Evolutionary conservation across 192 early-diverging fungal species (phyloP).

Genomic region (Coemansia erecta): DNA sequence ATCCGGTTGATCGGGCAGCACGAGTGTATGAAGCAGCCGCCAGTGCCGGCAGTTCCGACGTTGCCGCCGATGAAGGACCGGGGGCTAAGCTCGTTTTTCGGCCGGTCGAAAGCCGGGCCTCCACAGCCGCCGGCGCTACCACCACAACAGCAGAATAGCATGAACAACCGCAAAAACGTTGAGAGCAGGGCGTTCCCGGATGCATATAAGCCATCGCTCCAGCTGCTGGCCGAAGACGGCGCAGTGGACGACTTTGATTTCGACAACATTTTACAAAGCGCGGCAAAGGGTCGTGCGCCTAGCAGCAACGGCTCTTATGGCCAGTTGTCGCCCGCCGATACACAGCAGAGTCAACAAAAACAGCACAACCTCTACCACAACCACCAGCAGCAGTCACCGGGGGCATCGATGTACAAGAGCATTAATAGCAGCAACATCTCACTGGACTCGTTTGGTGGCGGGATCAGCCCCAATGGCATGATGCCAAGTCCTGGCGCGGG

Average conservation of each 20-base stretch:
- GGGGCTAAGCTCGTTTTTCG: constrained; percentile 44
- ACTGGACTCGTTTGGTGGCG: constrained; percentile 19
- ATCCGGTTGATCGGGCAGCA: constrained; percentile 48
- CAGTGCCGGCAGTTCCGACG: constrained; percentile 21
- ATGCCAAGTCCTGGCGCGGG: background rate
- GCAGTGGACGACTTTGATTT: constrained; percentile 45
- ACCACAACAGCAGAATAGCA: background rate
- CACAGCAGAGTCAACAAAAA: background rate
- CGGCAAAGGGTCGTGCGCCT: constrained; percentile 9
- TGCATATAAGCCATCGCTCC: constrained; percentile 43
- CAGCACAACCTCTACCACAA: background rate
- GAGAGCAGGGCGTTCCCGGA: constrained; percentile 35
- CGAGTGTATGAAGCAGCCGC: constrained; percentile 34
- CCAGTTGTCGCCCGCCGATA: constrained; percentile 6
- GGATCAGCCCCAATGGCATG: constrained; percentile 31
- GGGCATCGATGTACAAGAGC: no score
- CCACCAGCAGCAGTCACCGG: no score
- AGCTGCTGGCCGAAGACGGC: constrained; percentile 27
- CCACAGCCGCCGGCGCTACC: background rate
- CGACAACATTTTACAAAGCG: constrained; percentile 41
- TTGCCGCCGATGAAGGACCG: constrained; percentile 9
- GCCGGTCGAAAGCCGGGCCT: constrained; percentile 13
- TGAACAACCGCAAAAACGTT: constrained; percentile 6
- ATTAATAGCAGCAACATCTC: constrained; percentile 27
- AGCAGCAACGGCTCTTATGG: constrained; percentile 15